Base-by-base conservation (phyloP, 2,329 filamentous ascomycete species). In the Alternaria alternata region DNA sequence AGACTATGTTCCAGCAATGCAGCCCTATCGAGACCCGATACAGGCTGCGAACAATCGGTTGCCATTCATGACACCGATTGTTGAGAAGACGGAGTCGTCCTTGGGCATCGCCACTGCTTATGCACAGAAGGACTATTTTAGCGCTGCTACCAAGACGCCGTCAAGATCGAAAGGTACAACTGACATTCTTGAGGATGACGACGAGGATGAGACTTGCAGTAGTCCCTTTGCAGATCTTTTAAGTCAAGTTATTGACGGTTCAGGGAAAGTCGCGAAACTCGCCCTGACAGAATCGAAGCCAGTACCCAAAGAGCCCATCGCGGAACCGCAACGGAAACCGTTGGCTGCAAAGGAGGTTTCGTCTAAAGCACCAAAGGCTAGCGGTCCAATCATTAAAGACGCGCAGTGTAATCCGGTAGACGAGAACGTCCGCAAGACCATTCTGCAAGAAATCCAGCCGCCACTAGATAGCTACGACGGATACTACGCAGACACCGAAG, bases 61-160 rank as follows among this genome's bases (percentile, higher is more conserved):
- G 9, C 95, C 94, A 3, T 99, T 98, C 77, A 98, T 99, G 95
- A 99, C 95, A 0, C 95, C 95, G 1, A 99, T 99, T 67, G 94
- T 95, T 1, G 95, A 99, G 78, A 89, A 93, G 70, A 99, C 95
- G 0, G 95, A 99, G 79, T 91, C 89, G 11, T 97, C 94, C 0
- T 81, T 98, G 5, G 90, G 90, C 36, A 70, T 77, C 53, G 73
- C 71, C 42, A 79, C 77, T 28, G 70, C 66, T 53, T 70, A 69
- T 52, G 84, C 87, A 53, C 80, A 84, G 65, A 86, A 86, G 76
- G 85, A 85, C 66, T 86, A 86, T 77, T 82, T 88, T 71, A 85
- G 84, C 54, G 85, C 88, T 47, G 96, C 95, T 79, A 96, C 88
- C 49, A 96, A 95, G 79, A 96, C 93, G 5, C 93, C 93, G 16